phyloP scores from a whole-genome alignment of 441 rosid species.

The Adansonia grandidieri region DNA sequence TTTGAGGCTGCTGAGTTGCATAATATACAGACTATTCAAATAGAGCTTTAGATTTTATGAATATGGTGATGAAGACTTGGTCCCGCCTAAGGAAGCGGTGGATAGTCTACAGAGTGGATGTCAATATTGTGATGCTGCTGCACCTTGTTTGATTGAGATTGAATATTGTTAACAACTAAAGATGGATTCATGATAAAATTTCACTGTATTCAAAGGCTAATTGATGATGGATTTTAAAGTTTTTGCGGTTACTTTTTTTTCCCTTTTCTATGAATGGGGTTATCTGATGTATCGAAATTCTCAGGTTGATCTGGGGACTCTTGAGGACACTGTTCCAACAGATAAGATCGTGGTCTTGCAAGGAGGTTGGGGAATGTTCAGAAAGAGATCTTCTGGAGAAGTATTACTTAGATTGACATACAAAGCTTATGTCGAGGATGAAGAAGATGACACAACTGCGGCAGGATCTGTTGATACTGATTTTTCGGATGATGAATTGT shows the following conservation, averaged over 20 bases:
- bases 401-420: constrained; percentile 84
- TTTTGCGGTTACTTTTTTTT: background rate
- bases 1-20: background rate
- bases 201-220: background rate
- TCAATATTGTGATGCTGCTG: background rate
- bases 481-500: constrained; percentile 75
- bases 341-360: constrained; percentile 69
- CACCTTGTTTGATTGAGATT: background rate
- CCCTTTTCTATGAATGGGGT: constrained; percentile 15
- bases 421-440: constrained; percentile 96
- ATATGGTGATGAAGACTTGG: too few species aligned
- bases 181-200: background rate
- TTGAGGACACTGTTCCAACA: constrained; percentile 92
- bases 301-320: constrained; percentile 80
- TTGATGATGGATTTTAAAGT: background rate
- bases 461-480: constrained; percentile 51
- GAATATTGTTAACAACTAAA: background rate
- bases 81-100: too few species aligned
- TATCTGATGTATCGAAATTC: constrained; percentile 32
- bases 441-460: constrained; percentile 72
- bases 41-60: background rate
- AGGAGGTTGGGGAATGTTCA: constrained; percentile 80
- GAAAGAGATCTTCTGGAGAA: constrained; percentile 80
- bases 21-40: background rate
- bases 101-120: too few species aligned